phyloP scores from a whole-genome alignment of 116 monocot genomes.

The Trichopus zeylanicus region DNA sequence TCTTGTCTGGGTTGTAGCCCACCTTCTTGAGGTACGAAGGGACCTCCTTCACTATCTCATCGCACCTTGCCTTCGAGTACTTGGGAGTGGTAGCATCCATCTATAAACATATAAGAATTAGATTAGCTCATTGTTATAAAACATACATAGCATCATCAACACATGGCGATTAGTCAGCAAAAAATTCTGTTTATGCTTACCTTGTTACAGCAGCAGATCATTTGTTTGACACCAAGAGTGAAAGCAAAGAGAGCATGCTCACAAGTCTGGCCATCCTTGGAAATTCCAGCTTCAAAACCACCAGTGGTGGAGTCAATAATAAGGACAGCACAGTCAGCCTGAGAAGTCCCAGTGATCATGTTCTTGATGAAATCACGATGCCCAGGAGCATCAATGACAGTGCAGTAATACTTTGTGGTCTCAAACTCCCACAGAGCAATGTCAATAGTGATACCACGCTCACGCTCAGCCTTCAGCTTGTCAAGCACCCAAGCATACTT shows the following conservation, averaged over 20 bases:
- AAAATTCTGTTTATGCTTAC: constrained; percentile 6
- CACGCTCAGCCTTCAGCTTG: too few species aligned
- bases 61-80: constrained; percentile 34
- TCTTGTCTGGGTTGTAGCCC: constrained; percentile 41
- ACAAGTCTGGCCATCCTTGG: constrained; percentile 35
- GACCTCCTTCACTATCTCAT: constrained; percentile 39
- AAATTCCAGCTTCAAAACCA: constrained; percentile 41
- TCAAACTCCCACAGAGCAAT: too few species aligned
- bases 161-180: too few species aligned
- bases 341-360: too few species aligned
- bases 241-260: constrained; percentile 38
- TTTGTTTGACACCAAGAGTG: constrained; percentile 33
- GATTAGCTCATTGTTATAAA: not conserved
- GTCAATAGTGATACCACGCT: too few species aligned
- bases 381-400: too few species aligned
- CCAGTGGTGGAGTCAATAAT: too few species aligned
- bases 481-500: too few species aligned
- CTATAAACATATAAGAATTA: constrained; percentile 4
- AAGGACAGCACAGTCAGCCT: too few species aligned
- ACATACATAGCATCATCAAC: not conserved
- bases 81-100: constrained; percentile 44
- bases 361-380: too few species aligned
- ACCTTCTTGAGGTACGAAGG: constrained; percentile 41
- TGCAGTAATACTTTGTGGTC: too few species aligned
- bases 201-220: constrained; percentile 47